Percentiles rank a stretch among this genome's conserved stretches.
Evolutionary conservation across 768 basidiomycete species (phyloP).

Genomic region (Agrocybe praecox): DNA sequence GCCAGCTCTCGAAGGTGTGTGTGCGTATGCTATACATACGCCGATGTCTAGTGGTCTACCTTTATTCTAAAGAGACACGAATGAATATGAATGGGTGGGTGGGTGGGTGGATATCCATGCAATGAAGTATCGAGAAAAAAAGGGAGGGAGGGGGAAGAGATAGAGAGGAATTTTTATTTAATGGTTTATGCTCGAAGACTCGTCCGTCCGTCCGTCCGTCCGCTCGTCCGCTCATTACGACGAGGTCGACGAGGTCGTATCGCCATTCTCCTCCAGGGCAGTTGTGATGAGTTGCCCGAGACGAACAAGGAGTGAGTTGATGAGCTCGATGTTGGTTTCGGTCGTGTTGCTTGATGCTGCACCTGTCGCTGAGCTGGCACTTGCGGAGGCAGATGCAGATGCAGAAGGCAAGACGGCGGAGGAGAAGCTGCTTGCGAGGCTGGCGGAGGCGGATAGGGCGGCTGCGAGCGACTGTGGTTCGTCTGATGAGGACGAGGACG

Average conservation of each 20-base stretch:
- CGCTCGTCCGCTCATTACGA: too few relatives aligned
- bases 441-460: slow-evolving; percentile 5
- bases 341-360: slow-evolving; percentile 1
- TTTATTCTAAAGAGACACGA: neutral
- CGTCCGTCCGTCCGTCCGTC: too few relatives aligned
- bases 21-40: neutral
- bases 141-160: neutral
- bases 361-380: neutral
- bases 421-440: slow-evolving; percentile 4
- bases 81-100: neutral
- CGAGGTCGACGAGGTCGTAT: neutral
- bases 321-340: slow-evolving; percentile 14
- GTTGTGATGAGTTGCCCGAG: slow-evolving; percentile 14
- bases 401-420: neutral
- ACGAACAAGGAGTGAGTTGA: slow-evolving; percentile 11
- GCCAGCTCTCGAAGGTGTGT: neutral
- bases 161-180: neutral
- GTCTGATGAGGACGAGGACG: neutral
- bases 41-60: neutral
- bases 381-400: slow-evolving; percentile 2
- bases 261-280: slow-evolving; percentile 1
- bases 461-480: neutral
- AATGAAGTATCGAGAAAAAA: neutral
- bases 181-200: too few relatives aligned
- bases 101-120: neutral